phyloP scores from a whole-genome alignment of 805 yeast species.

The Spathaspora hagerdaliae region DNA sequence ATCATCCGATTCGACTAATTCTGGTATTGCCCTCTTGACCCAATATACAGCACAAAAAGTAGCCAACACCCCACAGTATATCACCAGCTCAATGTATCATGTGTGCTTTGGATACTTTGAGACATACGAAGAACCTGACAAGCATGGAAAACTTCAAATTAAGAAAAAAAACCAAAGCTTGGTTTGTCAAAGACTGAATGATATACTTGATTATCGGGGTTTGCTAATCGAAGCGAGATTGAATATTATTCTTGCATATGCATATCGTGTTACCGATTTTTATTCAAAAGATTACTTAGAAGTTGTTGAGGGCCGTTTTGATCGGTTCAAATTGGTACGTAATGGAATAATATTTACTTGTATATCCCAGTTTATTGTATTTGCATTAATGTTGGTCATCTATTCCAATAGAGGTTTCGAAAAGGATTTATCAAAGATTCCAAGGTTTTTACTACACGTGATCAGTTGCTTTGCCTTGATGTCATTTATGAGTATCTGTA shows the following conservation, averaged over 20 bases:
- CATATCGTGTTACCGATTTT: conserved; percentile 26
- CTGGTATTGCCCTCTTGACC: conserved; percentile 44
- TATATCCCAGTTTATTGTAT: conserved; percentile 23
- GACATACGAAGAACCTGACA: conserved; percentile 9
- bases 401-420: conserved; percentile 33
- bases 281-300: conserved; percentile 9
- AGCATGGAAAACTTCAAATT: conserved; percentile 12
- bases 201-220: conserved; percentile 43
- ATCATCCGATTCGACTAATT: conserved; percentile 37
- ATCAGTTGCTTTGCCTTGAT: conserved; percentile 34
- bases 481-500: conserved; percentile 23
- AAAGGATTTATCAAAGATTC: conserved; percentile 28
- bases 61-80: conserved; percentile 45
- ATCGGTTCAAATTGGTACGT: conserved; percentile 17
- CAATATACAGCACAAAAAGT: conserved; percentile 46
- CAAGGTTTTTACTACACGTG: conserved; percentile 29
- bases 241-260: conserved; percentile 45
- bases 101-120: conserved; percentile 46
- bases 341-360: conserved; percentile 25
- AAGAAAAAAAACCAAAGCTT: conserved; percentile 17
- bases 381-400: conserved; percentile 26
- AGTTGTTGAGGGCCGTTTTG: conserved; percentile 12
- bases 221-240: conserved; percentile 39
- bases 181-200: conserved; percentile 16
- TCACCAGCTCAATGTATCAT: conserved; percentile 35